Evolutionary conservation across 129 eudicot genomes (phyloP).

Genomic region (Ambrosia artemisiifolia): DNA sequence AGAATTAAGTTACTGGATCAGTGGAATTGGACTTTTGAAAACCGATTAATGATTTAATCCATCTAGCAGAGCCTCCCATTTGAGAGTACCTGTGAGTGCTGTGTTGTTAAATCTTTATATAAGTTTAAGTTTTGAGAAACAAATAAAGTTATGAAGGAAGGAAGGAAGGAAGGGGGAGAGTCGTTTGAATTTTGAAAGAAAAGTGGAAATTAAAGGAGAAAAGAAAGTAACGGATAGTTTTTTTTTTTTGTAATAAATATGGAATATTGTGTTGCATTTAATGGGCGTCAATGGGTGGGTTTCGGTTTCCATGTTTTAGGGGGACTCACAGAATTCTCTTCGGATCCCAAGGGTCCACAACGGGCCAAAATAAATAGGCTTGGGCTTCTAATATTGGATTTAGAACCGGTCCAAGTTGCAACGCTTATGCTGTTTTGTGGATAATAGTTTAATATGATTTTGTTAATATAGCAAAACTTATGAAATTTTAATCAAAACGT

Average conservation of each 20-base stretch:
- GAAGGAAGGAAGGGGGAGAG: conserved; percentile 36
- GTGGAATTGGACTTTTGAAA: conserved; percentile 42
- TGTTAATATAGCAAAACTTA: too few relatives aligned
- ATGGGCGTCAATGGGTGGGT: conserved; percentile 22
- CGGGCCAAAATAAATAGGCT: background rate
- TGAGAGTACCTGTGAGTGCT: background rate
- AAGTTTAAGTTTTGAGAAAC: background rate
- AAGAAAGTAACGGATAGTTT: conserved; percentile 38
- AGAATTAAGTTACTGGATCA: conserved; percentile 34
- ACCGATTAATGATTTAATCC: conserved; percentile 69
- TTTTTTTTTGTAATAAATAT: background rate
- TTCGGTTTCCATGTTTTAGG: conserved; percentile 18
- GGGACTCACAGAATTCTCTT: conserved; percentile 6
- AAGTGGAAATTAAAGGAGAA: conserved; percentile 1
- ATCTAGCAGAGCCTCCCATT: conserved; percentile 86
- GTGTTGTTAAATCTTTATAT: background rate
- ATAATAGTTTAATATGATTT: too few relatives aligned
- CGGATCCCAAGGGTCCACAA: conserved; percentile 9
- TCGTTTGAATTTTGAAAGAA: conserved; percentile 47
- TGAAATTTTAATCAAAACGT: background rate
- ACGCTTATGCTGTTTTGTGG: too few relatives aligned
- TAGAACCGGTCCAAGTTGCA: background rate
- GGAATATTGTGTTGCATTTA: conserved; percentile 8
- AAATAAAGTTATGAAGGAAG: conserved; percentile 7
- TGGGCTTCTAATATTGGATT: background rate